These are phyloP conservation scores for Ogataea trehaloabstinens DNA, from an alignment of 805 yeast genomes.

Conservation along the genomic window DNA sequence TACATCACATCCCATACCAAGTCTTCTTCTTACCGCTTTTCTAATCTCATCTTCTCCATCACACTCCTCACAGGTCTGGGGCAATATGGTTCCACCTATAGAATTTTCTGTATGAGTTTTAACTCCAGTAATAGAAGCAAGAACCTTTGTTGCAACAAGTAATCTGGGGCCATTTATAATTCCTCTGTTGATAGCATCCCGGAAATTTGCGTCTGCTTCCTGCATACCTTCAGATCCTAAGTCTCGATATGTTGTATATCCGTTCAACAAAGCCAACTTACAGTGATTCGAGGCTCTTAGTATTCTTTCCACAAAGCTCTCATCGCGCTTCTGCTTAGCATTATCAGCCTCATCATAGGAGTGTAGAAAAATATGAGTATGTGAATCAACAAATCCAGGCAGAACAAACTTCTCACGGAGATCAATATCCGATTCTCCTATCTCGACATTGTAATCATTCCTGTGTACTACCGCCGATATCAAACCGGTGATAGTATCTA, in stretches of 20 bases:
- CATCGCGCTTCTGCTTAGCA: slow-evolving; percentile 27
- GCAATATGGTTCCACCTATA: slow-evolving; percentile 24
- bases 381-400: slow-evolving; percentile 31
- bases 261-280: slow-evolving; percentile 22
- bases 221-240: slow-evolving; percentile 29
- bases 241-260: slow-evolving; percentile 31
- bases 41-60: slow-evolving; percentile 28
- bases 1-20: slow-evolving; percentile 29
- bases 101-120: slow-evolving; percentile 25
- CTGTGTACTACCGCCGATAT: slow-evolving; percentile 15
- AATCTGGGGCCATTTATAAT: slow-evolving; percentile 26
- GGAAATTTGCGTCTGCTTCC: slow-evolving; percentile 28
- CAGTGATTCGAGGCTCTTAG: slow-evolving; percentile 28
- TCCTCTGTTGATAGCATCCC: slow-evolving; percentile 29
- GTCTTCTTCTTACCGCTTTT: slow-evolving; percentile 25
- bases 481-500: slow-evolving; percentile 24
- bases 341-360: slow-evolving; percentile 28
- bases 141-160: slow-evolving; percentile 27
- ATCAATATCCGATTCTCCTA: slow-evolving; percentile 20
- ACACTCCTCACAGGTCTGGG: slow-evolving; percentile 25
- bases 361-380: slow-evolving; percentile 29
- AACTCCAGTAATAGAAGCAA: slow-evolving; percentile 23
- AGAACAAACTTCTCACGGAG: slow-evolving; percentile 22
- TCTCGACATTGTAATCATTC: slow-evolving; percentile 1
- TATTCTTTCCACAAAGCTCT: slow-evolving; percentile 27